A percentile compares a stretch with the other conserved stretches of the same genome.
phyloP scores from a whole-genome alignment of 129 eudicot genomes.

The Flaveria robusta region DNA sequence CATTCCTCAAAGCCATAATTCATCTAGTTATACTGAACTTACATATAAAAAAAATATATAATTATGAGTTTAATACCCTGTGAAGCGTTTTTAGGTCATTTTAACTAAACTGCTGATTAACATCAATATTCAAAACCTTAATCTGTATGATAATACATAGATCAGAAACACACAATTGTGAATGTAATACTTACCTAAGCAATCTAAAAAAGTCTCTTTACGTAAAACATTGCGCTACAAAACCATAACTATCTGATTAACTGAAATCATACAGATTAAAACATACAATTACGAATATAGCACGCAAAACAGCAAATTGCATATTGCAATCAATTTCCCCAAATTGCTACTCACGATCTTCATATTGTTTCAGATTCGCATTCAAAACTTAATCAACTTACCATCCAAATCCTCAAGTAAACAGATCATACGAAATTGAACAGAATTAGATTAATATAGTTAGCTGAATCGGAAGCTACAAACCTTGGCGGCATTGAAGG shows the following conservation, averaged over 20 bases:
- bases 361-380: not conserved
- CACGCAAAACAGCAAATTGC: not conserved
- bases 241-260: not conserved
- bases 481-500: constrained; percentile 89
- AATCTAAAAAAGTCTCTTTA: too few species aligned
- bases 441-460: not conserved
- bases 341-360: not conserved
- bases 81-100: not conserved
- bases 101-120: not conserved
- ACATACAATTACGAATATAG: not conserved
- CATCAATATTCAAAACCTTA: not conserved
- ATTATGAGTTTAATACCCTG: not conserved
- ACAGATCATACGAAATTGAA: not conserved
- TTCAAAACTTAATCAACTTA: not conserved
- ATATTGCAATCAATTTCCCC: not conserved
- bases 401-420: not conserved
- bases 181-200: too few species aligned
- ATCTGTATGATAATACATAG: not conserved
- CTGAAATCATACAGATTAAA: not conserved
- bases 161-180: constrained; percentile 3
- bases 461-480: not conserved
- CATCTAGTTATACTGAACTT: not conserved
- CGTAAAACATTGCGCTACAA: not conserved
- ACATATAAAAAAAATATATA: not conserved
- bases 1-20: not conserved